phyloP scores from a whole-genome alignment of 2,329 filamentous ascomycete species.

The Talaromyces sp. region DNA sequence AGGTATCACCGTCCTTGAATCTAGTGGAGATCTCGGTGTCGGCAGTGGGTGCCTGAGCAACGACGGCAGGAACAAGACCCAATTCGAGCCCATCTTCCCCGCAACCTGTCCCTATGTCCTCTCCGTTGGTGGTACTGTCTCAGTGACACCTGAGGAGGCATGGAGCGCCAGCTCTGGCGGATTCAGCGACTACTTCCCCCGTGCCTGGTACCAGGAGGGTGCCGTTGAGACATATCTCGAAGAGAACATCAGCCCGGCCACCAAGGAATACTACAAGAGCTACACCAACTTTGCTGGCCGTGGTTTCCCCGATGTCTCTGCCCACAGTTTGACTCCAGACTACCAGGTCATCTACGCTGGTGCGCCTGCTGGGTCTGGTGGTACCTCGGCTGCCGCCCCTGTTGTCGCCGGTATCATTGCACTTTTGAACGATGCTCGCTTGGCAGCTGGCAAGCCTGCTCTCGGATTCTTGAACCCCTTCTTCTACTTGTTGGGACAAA shows the following conservation, averaged over 20 bases:
- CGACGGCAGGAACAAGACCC: constrained; percentile 33
- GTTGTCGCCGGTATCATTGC: constrained; percentile 56
- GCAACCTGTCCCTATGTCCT: constrained; percentile 51
- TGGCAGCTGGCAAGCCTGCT: constrained; percentile 46
- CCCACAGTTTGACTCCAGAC: constrained; percentile 47
- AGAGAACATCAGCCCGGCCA: constrained; percentile 36
- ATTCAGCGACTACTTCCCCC: constrained; percentile 45
- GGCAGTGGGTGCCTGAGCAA: constrained; percentile 31
- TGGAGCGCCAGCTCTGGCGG: constrained; percentile 38
- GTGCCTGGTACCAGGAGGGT: constrained; percentile 38
- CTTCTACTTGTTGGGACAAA: constrained; percentile 49
- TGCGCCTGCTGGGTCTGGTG: constrained; percentile 13
- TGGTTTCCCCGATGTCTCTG: constrained; percentile 59
- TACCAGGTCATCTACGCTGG: constrained; percentile 25
- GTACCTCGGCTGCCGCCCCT: constrained; percentile 49
- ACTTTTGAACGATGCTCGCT: constrained; percentile 59
- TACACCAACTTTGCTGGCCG: constrained; percentile 49
- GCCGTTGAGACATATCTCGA: constrained; percentile 38
- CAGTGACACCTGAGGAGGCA: constrained; percentile 25
- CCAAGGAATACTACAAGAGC: constrained; percentile 49
- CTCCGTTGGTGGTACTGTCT: constrained; percentile 38
- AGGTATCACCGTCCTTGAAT: constrained; percentile 27
- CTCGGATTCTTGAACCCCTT: constrained; percentile 60
- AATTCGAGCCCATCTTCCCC: constrained; percentile 50
- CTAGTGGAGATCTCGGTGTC: constrained; percentile 26